Evolutionary conservation across 192 early-diverging fungal species (phyloP).

Genomic region (Coemansia sp.): DNA sequence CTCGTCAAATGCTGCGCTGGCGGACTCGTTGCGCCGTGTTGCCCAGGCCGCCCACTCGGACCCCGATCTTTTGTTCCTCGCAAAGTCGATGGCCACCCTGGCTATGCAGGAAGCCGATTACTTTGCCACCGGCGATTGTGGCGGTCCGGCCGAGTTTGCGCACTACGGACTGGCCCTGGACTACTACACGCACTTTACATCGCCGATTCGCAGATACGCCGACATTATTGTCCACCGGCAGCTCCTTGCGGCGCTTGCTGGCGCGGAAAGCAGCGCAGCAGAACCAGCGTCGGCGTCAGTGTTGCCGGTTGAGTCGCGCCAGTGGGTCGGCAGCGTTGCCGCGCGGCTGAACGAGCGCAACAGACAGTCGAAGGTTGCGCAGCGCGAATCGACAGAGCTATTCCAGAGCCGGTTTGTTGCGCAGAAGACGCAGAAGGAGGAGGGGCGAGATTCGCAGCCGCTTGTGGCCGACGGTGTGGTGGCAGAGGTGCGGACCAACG

Average conservation of each 20-base stretch:
- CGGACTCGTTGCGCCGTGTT: slow-evolving; percentile 58
- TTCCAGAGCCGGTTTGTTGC: slow-evolving; percentile 72
- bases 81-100: slow-evolving; percentile 75
- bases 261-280: not conserved
- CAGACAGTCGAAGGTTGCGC: slow-evolving; percentile 72
- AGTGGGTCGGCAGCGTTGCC: slow-evolving; percentile 42
- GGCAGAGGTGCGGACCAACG: slow-evolving; percentile 71
- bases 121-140: slow-evolving; percentile 61
- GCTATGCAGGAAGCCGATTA: slow-evolving; percentile 77
- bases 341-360: slow-evolving; percentile 68
- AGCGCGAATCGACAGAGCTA: slow-evolving; percentile 76
- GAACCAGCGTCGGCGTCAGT: not conserved
- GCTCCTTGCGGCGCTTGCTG: slow-evolving; percentile 56
- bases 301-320: slow-evolving; percentile 7
- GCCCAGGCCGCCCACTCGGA: slow-evolving; percentile 45
- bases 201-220: slow-evolving; percentile 79
- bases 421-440: slow-evolving; percentile 38
- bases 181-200: slow-evolving; percentile 82
- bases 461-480: slow-evolving; percentile 67
- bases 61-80: slow-evolving; percentile 58
- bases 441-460: slow-evolving; percentile 7
- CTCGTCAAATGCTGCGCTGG: slow-evolving; percentile 64
- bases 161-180: slow-evolving; percentile 78
- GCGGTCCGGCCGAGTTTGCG: slow-evolving; percentile 42
- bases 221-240: slow-evolving; percentile 79